phyloP scores from a whole-genome alignment of 306 rosid species.

The Rosa lucieae region DNA sequence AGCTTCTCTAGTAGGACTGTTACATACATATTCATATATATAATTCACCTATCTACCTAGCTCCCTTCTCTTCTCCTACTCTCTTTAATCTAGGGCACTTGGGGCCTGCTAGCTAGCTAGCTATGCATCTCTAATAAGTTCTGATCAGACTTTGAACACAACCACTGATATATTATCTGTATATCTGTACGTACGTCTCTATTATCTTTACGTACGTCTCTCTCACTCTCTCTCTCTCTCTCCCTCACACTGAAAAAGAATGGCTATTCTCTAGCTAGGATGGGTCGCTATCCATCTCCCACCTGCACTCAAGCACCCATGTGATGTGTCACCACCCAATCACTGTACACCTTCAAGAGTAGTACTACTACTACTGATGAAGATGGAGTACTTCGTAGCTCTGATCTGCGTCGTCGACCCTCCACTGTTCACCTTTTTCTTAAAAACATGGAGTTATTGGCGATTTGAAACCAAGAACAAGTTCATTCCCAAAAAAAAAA shows the following conservation, averaged over 20 bases:
- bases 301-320: conserved; percentile 15
- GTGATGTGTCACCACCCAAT: conserved; percentile 12
- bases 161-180: not conserved
- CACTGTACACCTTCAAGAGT: not conserved
- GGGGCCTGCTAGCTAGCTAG: not conserved
- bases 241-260: not conserved
- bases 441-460: not conserved
- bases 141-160: conserved; percentile 1
- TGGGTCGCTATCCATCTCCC: conserved; percentile 8
- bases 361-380: not conserved
- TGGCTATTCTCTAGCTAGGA: conserved; percentile 6
- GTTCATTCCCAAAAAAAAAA: no score
- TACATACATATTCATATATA: not conserved
- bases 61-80: not conserved
- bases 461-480: not conserved
- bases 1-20: not conserved
- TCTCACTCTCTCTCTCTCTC: not conserved
- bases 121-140: not conserved
- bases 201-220: not conserved
- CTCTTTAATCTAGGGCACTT: not conserved
- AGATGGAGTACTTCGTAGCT: not conserved
- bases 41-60: not conserved
- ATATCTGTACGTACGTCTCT: no score
- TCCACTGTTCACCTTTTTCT: conserved; percentile 6
- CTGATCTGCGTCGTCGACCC: not conserved